A percentile compares a stretch with the other conserved stretches of the same genome.
Conservation (phyloP, 2,329 filamentous ascomycete species). For the Cytospora leucostoma region DNA sequence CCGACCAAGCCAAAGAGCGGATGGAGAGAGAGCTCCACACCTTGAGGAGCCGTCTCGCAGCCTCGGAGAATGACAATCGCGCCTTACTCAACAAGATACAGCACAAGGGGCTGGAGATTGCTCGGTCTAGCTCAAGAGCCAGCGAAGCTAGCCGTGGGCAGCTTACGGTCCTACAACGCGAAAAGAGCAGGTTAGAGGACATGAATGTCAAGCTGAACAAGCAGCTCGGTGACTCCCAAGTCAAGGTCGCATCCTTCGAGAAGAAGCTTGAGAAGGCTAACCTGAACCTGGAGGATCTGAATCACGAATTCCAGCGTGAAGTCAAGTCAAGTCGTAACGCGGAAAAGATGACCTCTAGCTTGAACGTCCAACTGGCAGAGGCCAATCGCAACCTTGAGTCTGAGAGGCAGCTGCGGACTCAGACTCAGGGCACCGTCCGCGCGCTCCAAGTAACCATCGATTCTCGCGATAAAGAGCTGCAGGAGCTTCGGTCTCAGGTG, state of each 20-base stretch:
- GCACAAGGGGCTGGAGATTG: slow-evolving; percentile 95
- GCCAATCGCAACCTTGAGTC: slow-evolving; percentile 87
- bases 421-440: slow-evolving; percentile 83
- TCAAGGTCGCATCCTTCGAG: slow-evolving; percentile 80
- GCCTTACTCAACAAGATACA: slow-evolving; percentile 95
- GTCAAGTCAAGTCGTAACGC: slow-evolving; percentile 87
- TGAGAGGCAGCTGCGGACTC: slow-evolving; percentile 79
- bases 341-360: slow-evolving; percentile 81
- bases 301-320: slow-evolving; percentile 86
- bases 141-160: slow-evolving; percentile 81
- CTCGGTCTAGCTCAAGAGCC: slow-evolving; percentile 81
- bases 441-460: slow-evolving; percentile 80
- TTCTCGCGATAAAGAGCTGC: slow-evolving; percentile 76
- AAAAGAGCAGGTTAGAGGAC: slow-evolving; percentile 82
- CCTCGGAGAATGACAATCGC: slow-evolving; percentile 95
- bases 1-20: slow-evolving; percentile 92
- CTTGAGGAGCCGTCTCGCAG: slow-evolving; percentile 82
- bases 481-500: slow-evolving; percentile 77
- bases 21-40: slow-evolving; percentile 89
- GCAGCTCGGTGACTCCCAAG: slow-evolving; percentile 82
- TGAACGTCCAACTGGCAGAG: slow-evolving; percentile 82
- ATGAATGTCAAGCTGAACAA: slow-evolving; percentile 78
- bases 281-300: slow-evolving; percentile 85
- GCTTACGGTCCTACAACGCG: slow-evolving; percentile 73
- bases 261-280: slow-evolving; percentile 94